Base-by-base conservation (phyloP, 495 filamentous ascomycete species). In the Trichodelitschia bisporula region DNA sequence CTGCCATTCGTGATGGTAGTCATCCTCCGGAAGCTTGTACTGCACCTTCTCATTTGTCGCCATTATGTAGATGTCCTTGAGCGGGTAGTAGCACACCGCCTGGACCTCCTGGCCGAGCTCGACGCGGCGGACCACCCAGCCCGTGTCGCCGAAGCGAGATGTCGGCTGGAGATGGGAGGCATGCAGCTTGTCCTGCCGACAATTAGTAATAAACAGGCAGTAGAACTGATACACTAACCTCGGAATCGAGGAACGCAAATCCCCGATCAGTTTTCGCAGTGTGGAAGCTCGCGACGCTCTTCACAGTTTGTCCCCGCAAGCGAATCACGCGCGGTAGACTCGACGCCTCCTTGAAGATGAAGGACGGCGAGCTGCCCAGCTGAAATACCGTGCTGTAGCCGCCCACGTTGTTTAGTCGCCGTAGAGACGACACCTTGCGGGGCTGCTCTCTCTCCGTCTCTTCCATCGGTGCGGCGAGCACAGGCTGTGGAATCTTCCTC, bases 11-110 rank as follows among this genome's bases (percentile, higher is more conserved):
- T 69, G 69, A 40, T 78, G 72, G 26, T 77, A 60, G 36, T 90
- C 78, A 38, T 82, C 71, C 20, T 77, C 77, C 2, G 77, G 77
- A 19, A 91, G 54, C 42, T 73, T 72, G 52, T 89, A 97, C 2
- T 66, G 67, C 21, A 65, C 62, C 26, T 42, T 45, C 15, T 54
- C 51, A 34, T 65, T 71, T 19, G 76, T 79, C 5, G 66, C 76
- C 17, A 90, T 49, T 4, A 84, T 70, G 39, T 89, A 93, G 19
- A 69, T 63, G 16, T 64, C 61, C 35, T 68, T 74, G 3, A 65
- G 60, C 5, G 67, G 56, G 36, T 90, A 84, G 42, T 83, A 83
- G 6, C 72, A 54, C 11, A 95, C 40, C 12, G 64, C 58, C 34
- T 70, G 63, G n/a, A 84, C 56, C 35, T 84, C 72, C 36, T 73